These are phyloP conservation scores for Panaeolus cyanescens DNA, from an alignment of 768 basidiomycete genomes.

Conservation along the genomic window DNA sequence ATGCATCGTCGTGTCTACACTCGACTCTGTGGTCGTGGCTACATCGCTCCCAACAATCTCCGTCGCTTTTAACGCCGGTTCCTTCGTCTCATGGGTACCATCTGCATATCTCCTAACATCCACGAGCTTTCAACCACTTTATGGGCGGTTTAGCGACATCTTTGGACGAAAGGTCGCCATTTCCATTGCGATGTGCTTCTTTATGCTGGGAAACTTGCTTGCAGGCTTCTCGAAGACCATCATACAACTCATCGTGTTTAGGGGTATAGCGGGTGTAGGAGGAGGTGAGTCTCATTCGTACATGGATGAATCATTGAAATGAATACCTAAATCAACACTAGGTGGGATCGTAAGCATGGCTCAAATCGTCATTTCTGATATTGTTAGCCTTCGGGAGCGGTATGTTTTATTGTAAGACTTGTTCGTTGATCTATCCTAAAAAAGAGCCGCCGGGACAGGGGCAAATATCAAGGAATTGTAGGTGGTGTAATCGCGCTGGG, in stretches of 20 bases:
- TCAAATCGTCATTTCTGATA: constrained; percentile 74
- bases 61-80: constrained; percentile 61
- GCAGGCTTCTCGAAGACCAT: constrained; percentile 70
- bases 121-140: constrained; percentile 61
- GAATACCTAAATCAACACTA: constrained; percentile 5
- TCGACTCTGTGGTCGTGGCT: constrained; percentile 75
- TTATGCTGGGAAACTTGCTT: constrained; percentile 65
- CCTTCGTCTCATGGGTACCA: constrained; percentile 70
- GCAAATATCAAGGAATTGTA: constrained; percentile 79
- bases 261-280: constrained; percentile 69
- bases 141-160: constrained; percentile 67
- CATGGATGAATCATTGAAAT: not conserved
- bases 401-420: constrained; percentile 18
- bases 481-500: constrained; percentile 41
- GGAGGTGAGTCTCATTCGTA: constrained; percentile 40
- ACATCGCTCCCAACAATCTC: constrained; percentile 77
- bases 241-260: constrained; percentile 66
- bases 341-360: constrained; percentile 68
- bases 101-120: constrained; percentile 72
- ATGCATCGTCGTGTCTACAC: constrained; percentile 60
- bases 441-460: constrained; percentile 33
- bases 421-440: not conserved
- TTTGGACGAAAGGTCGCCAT: constrained; percentile 67
- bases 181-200: constrained; percentile 58
- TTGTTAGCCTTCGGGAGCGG: constrained; percentile 71